Evolutionary conservation across 208 protist genomes (phyloP).

Genomic region (Leishmania mexicana): DNA sequence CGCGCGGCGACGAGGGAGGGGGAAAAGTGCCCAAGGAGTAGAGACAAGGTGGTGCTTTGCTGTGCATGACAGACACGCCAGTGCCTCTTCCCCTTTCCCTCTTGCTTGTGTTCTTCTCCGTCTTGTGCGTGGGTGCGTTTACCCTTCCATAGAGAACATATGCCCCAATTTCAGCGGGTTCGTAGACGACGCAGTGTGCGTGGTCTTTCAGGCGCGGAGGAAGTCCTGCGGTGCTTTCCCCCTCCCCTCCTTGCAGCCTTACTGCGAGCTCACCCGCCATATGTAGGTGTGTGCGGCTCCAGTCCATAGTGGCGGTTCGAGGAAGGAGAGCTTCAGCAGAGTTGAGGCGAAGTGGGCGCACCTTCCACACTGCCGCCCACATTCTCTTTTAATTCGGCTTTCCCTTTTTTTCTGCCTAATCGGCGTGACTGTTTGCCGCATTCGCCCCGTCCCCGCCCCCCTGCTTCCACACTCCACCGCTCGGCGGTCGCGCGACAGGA

Average conservation of each 20-base stretch:
- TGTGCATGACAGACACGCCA: background rate
- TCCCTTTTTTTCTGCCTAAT: background rate
- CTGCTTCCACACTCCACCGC: background rate
- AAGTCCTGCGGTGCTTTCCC: background rate
- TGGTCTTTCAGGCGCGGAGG: background rate
- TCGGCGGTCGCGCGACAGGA: background rate
- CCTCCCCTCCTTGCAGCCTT: background rate
- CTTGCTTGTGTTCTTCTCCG: background rate
- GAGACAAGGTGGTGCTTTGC: background rate
- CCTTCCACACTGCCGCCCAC: background rate
- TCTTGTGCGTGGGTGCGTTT: background rate
- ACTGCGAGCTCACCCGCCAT: background rate
- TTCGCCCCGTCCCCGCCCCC: no score
- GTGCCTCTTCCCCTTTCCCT: background rate
- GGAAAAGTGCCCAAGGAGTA: background rate
- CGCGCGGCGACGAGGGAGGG: background rate
- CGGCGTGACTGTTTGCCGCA: background rate
- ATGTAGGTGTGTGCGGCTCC: background rate
- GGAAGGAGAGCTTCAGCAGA: background rate
- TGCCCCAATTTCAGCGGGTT: background rate
- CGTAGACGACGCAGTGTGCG: no score
- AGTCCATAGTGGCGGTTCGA: background rate
- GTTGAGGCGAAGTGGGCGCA: background rate
- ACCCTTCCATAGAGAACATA: background rate
- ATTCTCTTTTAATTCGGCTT: slow-evolving; percentile 5